Evolutionary conservation across 352 stramenopile species (phyloP), one percentile per base, ranked within the genome.

Genomic region (Globisporangium spinosum): DNA sequence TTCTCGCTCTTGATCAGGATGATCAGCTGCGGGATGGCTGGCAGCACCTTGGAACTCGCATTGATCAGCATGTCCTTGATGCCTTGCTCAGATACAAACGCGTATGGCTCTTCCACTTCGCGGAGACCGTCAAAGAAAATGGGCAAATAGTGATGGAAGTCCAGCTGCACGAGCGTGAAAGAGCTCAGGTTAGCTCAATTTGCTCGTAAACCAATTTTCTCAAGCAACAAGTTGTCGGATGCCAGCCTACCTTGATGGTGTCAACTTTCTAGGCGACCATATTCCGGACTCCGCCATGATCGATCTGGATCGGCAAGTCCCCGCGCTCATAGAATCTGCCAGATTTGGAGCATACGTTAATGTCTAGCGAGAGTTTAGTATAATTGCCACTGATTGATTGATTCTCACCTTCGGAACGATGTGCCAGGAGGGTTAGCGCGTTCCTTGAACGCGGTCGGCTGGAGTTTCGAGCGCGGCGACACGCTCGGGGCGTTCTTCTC

Each of bases 81-180:
- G 35, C 96, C 97, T 74, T 95, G 93, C 65, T 99, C 97, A 3
- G 97, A 89, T 5, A 99, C 75, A 70, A 99, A 99, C 20, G 93
- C 89, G 70, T 99, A 99, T 20, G 97, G 97, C 75, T 97, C 86
- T 74, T 99, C 96, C 12, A 98, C 74, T 72, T 99, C 97, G 27
- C 97, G 92, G 10, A 99, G 78, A 15, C 97, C 97, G 64, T 99
- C 97, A 64, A 99, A 99, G 79, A 99, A 99, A 64, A 99, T 98
- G 7, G 97, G 97, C 12, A 99, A 78, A 70, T 99, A 99, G 78
- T 99, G 96, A 70, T 99, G 97, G 70, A 98, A 99, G 73, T 99
- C 97, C 8, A 99, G 85, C 80, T 98, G 71, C 7, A 70, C 29
- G 23, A 3, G 66, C 8, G 13, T 62, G 9, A 12, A 29, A 20